These are phyloP conservation scores for Inonotus obliquus DNA, from an alignment of 1,284 basidiomycete genomes.

Conservation along the genomic window DNA sequence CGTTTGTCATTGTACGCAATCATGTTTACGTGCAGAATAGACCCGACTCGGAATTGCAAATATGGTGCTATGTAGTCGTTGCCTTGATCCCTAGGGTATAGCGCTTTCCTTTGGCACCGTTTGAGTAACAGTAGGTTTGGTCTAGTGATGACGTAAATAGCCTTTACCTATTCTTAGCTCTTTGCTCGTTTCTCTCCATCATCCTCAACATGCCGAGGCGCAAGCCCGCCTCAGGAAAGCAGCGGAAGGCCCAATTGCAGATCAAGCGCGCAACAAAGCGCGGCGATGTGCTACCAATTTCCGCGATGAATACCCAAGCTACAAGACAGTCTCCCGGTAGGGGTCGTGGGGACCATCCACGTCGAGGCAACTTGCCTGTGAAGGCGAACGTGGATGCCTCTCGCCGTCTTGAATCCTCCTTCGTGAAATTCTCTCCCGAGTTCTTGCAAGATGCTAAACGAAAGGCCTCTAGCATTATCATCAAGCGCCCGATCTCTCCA, in stretches of 20 bases:
- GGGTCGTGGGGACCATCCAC: conserved; percentile 10
- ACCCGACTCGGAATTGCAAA: too few relatives aligned
- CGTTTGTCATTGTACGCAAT: not conserved
- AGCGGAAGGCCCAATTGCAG: conserved; percentile 67
- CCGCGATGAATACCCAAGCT: conserved; percentile 29
- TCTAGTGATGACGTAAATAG: too few relatives aligned
- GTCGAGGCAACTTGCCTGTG: conserved; percentile 8
- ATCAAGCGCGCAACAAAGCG: conserved; percentile 80
- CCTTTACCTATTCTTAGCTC: not conserved
- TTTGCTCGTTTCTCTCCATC: too few relatives aligned
- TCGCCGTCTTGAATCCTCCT: conserved; percentile 64
- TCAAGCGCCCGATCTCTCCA: conserved; percentile 56
- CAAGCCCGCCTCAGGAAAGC: conserved; percentile 59
- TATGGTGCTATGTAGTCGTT: too few relatives aligned
- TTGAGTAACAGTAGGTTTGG: too few relatives aligned
- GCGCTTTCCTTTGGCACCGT: too few relatives aligned
- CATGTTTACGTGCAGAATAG: not conserved
- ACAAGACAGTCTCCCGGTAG: conserved; percentile 1
- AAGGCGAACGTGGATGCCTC: conserved; percentile 18
- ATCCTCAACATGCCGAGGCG: conserved; percentile 46
- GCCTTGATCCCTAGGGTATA: too few relatives aligned
- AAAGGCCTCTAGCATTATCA: conserved; percentile 48
- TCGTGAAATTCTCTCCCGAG: conserved; percentile 55
- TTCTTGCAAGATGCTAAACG: conserved; percentile 63
- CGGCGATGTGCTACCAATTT: conserved; percentile 53